A percentile compares a stretch with the other conserved stretches of the same genome.
Evolutionary conservation across 2,329 filamentous ascomycete species (phyloP).

Genomic region (Epichloe glyceriae): DNA sequence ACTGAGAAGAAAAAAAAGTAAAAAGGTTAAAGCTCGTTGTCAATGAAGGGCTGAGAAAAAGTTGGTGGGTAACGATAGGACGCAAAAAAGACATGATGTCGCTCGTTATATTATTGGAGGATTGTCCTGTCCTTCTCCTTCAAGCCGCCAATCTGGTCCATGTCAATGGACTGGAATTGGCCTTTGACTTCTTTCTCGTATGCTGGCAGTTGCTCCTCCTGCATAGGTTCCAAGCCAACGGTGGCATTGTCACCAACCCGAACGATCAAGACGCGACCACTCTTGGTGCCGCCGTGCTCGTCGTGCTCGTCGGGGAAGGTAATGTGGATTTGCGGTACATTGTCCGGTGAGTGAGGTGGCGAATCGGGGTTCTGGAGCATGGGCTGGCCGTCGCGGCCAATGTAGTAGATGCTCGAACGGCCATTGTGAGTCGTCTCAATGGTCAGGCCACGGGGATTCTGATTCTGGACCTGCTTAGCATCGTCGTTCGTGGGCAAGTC

Average conservation of each 20-base stretch:
- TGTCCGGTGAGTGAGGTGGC: constrained; percentile 66
- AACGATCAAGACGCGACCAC: constrained; percentile 82
- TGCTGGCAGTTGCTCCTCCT: constrained; percentile 68
- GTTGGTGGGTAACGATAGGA: constrained; percentile 4
- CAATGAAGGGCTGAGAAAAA: constrained; percentile 4
- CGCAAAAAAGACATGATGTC: constrained; percentile 7
- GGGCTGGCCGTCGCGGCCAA: constrained; percentile 62
- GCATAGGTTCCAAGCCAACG: constrained; percentile 79
- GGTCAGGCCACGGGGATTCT: constrained; percentile 33
- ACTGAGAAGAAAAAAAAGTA: neutral
- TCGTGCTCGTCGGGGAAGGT: constrained; percentile 96
- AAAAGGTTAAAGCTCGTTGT: neutral
- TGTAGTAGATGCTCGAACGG: constrained; percentile 60
- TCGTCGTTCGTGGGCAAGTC: constrained; percentile 61
- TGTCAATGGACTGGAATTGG: constrained; percentile 85
- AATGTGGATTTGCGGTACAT: constrained; percentile 90
- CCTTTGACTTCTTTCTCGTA: constrained; percentile 72
- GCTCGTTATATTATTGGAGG: constrained; percentile 19
- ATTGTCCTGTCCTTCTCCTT: constrained; percentile 64
- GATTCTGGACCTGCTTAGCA: constrained; percentile 38
- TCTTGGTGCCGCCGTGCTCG: constrained; percentile 65
- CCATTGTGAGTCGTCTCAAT: constrained; percentile 43
- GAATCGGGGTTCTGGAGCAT: constrained; percentile 65
- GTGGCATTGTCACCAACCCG: constrained; percentile 75
- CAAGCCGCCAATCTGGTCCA: constrained; percentile 85